Base-by-base conservation (phyloP, 495 filamentous ascomycete genomes). In the Cenococcum geophilum region DNA sequence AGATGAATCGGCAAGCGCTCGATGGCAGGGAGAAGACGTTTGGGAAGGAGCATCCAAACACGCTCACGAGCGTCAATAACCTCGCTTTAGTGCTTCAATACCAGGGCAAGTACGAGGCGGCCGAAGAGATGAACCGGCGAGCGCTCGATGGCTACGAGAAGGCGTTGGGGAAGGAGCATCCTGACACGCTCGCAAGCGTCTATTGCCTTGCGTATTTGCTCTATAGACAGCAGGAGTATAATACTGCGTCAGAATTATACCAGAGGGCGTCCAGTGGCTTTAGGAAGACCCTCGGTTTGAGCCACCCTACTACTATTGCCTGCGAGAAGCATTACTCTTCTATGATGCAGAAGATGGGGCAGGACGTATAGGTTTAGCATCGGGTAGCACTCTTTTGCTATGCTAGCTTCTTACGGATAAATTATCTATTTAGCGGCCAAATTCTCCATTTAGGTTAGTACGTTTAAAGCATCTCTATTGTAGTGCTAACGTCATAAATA, bases 281-380 rank as follows among this genome's bases (percentile, higher is more conserved):
- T 34, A 20, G 55, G 35, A 36, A 57, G 10, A 57, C 20, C 27
- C 52, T 62, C 32, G 60, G 60, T 2, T 27, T 22, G 47, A 27
- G 55, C 9, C 53, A 62, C 43, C 60, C 59, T 16, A 62, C 40
- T 20, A 49, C 36, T 48, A 45, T 57, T 49, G 60, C 60, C n/a
- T 62, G 40, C 37, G 25, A 47, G 21, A 5, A 62, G 4, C n/a
- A 57, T 49, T 50, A 57, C 49, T 27, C 60, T 36, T 37, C 45
- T 4, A 52, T 60, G 47, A 20, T 51, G 21, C 34, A 32, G 48
- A 40, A 50, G 20, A 37, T 53, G 34, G 52, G 34, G 52, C 11
- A 32, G 40, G 18, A 45, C 11, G 11, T 18, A 18, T 14, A 14
- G 14, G 11, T 45, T 45, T 45, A 45, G 40, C 40, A 45, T 18